Evolutionary conservation across 176 grass and related monocot genomes (phyloP).

Genomic region (Carex myosuroides): DNA sequence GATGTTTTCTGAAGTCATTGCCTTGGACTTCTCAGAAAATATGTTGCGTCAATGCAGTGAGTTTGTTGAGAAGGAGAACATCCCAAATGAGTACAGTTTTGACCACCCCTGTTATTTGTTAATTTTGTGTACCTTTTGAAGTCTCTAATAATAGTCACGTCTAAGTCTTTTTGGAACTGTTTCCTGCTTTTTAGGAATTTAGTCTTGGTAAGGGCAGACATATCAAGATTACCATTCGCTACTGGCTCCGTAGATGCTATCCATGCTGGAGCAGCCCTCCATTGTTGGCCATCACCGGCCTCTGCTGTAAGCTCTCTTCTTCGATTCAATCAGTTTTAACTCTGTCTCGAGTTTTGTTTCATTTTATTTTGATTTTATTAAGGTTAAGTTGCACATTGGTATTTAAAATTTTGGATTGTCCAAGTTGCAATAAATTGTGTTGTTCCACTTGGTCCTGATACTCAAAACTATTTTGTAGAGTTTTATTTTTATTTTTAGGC

Average conservation of each 20-base stretch:
- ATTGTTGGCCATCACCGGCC: conserved; percentile 94
- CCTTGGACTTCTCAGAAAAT: conserved; percentile 91
- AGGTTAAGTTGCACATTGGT: neutral
- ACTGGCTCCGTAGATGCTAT: conserved; percentile 75
- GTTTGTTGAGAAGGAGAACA: conserved; percentile 54
- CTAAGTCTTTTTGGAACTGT: neutral
- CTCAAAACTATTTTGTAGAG: neutral
- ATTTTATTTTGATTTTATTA: neutral
- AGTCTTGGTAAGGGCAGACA: conserved; percentile 79
- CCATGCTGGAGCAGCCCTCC: conserved; percentile 87
- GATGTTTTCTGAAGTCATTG: conserved; percentile 72
- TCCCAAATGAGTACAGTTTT: conserved; percentile 65
- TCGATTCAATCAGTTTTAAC: neutral
- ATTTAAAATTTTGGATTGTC: neutral
- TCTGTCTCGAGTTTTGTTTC: neutral
- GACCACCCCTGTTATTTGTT: neutral
- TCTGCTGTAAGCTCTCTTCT: conserved; percentile 44
- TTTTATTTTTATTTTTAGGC: neutral
- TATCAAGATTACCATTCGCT: conserved; percentile 72
- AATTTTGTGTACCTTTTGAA: neutral
- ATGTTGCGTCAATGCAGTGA: conserved; percentile 82
- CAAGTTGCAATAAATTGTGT: neutral
- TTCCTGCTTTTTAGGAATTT: conserved; percentile 38
- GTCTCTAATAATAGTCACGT: neutral
- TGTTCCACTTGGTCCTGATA: neutral